Conservation (phyloP, 192 early-diverging fungal genomes). For the Chytriomyces confervae region DNA sequence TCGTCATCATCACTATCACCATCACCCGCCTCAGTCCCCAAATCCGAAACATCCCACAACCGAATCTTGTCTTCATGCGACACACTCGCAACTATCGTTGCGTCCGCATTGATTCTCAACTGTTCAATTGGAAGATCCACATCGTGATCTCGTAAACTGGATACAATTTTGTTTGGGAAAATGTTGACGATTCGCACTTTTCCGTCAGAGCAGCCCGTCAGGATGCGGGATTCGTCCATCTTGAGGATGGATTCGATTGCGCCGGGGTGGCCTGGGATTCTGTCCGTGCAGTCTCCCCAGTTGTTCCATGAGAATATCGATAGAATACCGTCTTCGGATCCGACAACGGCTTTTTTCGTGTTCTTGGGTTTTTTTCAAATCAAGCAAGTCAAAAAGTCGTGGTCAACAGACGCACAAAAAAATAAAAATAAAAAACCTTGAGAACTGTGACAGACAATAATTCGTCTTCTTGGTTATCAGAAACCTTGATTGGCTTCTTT, state of each 20-base stretch:
- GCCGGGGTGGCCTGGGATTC: conserved; percentile 92
- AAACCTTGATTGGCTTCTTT: conserved; percentile 80
- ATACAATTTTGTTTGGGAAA: conserved; percentile 91
- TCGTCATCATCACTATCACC: conserved; percentile 78
- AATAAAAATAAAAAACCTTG: conserved; percentile 48
- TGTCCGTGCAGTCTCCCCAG: conserved; percentile 93
- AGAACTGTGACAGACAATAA: conserved; percentile 81
- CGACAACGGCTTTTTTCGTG: conserved; percentile 84
- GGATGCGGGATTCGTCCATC: conserved; percentile 81
- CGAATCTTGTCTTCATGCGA: conserved; percentile 86
- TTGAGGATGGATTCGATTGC: conserved; percentile 87
- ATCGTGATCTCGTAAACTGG: conserved; percentile 86
- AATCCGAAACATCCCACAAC: conserved; percentile 76
- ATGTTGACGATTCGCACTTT: conserved; percentile 82
- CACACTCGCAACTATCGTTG: conserved; percentile 77
- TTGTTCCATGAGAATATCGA: conserved; percentile 88
- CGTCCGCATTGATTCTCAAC: conserved; percentile 72
- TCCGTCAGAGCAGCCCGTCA: conserved; percentile 93
- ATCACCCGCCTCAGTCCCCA: conserved; percentile 66
- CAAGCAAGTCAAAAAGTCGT: conserved; percentile 20
- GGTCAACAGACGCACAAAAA: background rate
- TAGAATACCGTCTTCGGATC: conserved; percentile 87
- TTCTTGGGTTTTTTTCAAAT: conserved; percentile 56
- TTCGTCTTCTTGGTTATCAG: conserved; percentile 95
- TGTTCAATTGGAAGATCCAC: conserved; percentile 86